Evolutionary conservation across 108 stramenopile genomes (phyloP), one percentile per base, ranked within the genome.

Genomic region (Pseudonitzschia delicatissima): DNA sequence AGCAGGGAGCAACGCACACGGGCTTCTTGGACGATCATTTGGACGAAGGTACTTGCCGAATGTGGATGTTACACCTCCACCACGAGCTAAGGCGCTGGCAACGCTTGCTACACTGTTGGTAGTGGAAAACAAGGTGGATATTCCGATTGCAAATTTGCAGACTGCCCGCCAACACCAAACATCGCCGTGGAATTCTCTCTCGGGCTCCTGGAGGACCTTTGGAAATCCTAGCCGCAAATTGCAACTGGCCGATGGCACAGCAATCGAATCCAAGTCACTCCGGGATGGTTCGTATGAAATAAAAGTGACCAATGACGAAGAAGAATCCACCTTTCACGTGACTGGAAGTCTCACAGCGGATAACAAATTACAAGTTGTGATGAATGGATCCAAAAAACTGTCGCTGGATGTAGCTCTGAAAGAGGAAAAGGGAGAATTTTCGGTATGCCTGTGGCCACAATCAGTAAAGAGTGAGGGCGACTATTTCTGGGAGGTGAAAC

Each of bases 1-100:
- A 67, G 31, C 57, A 78, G 18, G 92, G 91, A n/a, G 87, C 77
- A 18, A 73, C 88, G 34, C 88, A 86, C 53, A 94, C 93, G 20
- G n/a, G n/a, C 52, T 96, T 96, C 69, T 62, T 96, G 58, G 88
- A 83, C 33, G 68, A 87, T 67, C 64, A 71, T 36, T 40, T 67
- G 65, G 71, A 64, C 23, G 71, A 71, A n/a, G n/a, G 62, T 71
- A 15, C 62, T 64, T 33, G n/a, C 55, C 55, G 1, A 2, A n/a
- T 2, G 53, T 71, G 45, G 69, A 62, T 23, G 65, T 75, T 12
- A 82, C 87, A 35, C n/a, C n/a, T n/a, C n/a, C n/a, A n/a, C 61
- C 69, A 1, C 27, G 65, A 18, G 23, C 79, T 25, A 51, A 23
- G 0, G 67, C 44, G 20, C 36, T 67, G 2, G 51, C 5, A 21